These are phyloP conservation scores for Achaetomium macrosporum DNA, from an alignment of 2,329 filamentous ascomycete genomes.

Conservation along the genomic window DNA sequence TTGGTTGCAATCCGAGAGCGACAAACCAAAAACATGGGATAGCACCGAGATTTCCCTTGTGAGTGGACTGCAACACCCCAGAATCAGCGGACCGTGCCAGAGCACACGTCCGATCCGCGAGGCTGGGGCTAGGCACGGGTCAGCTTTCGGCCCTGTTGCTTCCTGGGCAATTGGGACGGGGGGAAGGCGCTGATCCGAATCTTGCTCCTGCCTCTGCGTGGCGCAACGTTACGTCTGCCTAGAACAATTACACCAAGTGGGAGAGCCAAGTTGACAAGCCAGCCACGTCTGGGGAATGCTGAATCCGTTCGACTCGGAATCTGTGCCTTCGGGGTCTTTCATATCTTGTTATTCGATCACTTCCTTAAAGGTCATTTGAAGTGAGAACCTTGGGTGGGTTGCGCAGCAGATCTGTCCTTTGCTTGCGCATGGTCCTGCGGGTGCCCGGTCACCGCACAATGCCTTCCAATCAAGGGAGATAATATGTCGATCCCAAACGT, in stretches of 20 bases:
- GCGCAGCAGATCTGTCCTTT: background rate
- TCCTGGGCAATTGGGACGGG: background rate
- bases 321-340: background rate
- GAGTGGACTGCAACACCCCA: constrained; percentile 3
- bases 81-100: background rate
- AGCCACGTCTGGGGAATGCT: background rate
- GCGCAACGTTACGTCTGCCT: constrained; percentile 12
- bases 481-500: constrained; percentile 8
- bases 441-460: background rate
- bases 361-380: too few relatives aligned
- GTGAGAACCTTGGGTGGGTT: background rate
- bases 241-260: background rate
- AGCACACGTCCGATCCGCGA: constrained; percentile 2
- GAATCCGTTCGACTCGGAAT: background rate
- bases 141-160: constrained; percentile 1
- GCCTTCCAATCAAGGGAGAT: constrained; percentile 3
- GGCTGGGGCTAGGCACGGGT: constrained; percentile 4
- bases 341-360: background rate
- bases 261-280: background rate
- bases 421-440: background rate
- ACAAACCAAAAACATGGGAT: background rate
- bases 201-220: background rate
- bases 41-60: background rate
- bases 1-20: constrained; percentile 12
- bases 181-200: constrained; percentile 11